Evolutionary conservation across 495 filamentous ascomycete genomes (phyloP).

Genomic region (Penicillium arizonense): DNA sequence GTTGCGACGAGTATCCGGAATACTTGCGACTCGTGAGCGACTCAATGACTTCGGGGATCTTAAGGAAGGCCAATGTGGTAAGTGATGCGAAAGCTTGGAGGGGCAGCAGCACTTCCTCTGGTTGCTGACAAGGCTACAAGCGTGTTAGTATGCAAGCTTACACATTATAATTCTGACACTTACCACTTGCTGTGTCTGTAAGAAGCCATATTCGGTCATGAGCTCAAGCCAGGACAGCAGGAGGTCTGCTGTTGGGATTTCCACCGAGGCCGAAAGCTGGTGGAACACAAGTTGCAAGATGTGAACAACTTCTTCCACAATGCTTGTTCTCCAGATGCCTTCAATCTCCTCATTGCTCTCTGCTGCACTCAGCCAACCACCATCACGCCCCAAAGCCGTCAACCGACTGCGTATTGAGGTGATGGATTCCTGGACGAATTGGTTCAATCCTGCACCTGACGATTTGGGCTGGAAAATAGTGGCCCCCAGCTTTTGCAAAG

Average conservation of each 20-base stretch:
- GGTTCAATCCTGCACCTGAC: slow-evolving; percentile 21
- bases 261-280: slow-evolving; percentile 55
- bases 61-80: slow-evolving; percentile 72
- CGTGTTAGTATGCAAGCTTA: slow-evolving; percentile 21
- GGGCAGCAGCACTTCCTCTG: slow-evolving; percentile 53
- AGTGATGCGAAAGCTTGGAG: slow-evolving; percentile 67
- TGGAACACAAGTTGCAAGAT: slow-evolving; percentile 72
- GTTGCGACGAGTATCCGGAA: slow-evolving; percentile 32
- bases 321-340: slow-evolving; percentile 59
- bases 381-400: slow-evolving; percentile 43
- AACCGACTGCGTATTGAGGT: slow-evolving; percentile 44
- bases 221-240: slow-evolving; percentile 73
- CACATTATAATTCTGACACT: slow-evolving; percentile 21
- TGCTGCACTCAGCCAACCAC: slow-evolving; percentile 50
- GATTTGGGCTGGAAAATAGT: slow-evolving; percentile 32
- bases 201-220: slow-evolving; percentile 61
- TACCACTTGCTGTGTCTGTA: slow-evolving; percentile 58
- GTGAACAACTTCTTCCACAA: slow-evolving; percentile 67
- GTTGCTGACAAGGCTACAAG: slow-evolving; percentile 40
- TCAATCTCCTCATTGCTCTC: slow-evolving; percentile 53
- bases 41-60: slow-evolving; percentile 49
- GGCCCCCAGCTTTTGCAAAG: slow-evolving; percentile 30
- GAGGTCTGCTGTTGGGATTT: slow-evolving; percentile 54
- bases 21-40: slow-evolving; percentile 26
- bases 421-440: slow-evolving; percentile 40